These are phyloP conservation scores for Colletotrichum kahawae DNA, from an alignment of 2,329 filamentous ascomycete genomes.

Conservation along the genomic window DNA sequence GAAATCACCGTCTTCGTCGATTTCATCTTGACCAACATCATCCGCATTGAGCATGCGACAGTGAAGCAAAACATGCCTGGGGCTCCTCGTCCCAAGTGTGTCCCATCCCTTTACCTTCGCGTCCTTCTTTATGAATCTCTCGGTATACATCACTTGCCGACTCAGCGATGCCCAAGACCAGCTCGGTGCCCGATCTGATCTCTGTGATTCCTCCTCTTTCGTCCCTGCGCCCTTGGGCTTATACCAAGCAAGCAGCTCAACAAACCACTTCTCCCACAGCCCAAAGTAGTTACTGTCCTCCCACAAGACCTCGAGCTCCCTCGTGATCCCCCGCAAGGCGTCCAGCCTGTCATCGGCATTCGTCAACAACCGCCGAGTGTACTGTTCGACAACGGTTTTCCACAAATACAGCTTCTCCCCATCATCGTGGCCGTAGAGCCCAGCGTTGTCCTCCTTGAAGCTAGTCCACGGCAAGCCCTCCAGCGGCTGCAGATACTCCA, in stretches of 20 bases:
- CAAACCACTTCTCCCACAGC: background rate
- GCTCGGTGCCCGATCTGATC: background rate
- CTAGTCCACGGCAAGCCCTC: background rate
- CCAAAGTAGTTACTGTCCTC: background rate
- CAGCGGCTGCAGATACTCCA: constrained; percentile 12
- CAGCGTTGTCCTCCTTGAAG: background rate
- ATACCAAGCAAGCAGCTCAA: constrained; percentile 13
- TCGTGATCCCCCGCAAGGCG: background rate
- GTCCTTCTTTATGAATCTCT: background rate
- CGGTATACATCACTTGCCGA: background rate
- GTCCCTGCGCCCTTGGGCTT: background rate
- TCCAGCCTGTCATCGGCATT: background rate
- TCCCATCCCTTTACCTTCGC: background rate
- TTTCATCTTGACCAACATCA: background rate
- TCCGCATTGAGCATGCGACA: background rate
- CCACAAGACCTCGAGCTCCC: constrained; percentile 8
- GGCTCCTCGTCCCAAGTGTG: background rate
- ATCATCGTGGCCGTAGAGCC: background rate
- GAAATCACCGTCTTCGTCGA: background rate
- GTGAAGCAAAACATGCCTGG: background rate
- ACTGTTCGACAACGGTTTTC: constrained; percentile 6
- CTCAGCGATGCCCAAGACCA: constrained; percentile 18
- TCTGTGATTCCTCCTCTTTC: background rate
- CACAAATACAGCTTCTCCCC: background rate
- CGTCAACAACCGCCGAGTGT: background rate